phyloP scores from a whole-genome alignment of 2,329 filamentous ascomycete species.

The Epicoccum nigrum region DNA sequence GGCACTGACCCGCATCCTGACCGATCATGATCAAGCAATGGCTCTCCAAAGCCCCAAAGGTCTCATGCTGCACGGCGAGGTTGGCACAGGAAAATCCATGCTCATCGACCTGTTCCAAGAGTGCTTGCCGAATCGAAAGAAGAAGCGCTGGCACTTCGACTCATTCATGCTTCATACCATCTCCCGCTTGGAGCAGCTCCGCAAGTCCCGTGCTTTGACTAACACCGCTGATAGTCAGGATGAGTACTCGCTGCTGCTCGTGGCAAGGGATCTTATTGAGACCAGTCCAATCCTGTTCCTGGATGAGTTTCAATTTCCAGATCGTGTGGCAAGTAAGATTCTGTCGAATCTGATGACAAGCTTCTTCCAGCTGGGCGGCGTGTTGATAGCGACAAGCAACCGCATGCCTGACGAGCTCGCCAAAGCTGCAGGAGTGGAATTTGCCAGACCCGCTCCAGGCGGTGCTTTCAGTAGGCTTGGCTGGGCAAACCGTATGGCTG shows the following conservation, averaged over 20 bases:
- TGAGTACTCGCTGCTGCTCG: conserved; percentile 73
- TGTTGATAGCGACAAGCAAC: conserved; percentile 80
- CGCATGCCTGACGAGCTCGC: conserved; percentile 82
- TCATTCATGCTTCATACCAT: conserved; percentile 84
- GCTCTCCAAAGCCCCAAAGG: conserved; percentile 75
- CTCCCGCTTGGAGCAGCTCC: conserved; percentile 71
- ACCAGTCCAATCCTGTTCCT: conserved; percentile 78
- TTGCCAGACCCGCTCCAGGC: conserved; percentile 58
- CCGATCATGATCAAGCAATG: conserved; percentile 73
- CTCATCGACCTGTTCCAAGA: conserved; percentile 82
- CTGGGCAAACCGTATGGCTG: conserved; percentile 55
- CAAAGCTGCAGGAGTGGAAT: conserved; percentile 75
- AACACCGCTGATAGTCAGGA: conserved; percentile 42
- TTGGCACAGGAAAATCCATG: conserved; percentile 85
- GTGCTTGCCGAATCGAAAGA: conserved; percentile 73
- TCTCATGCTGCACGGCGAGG: conserved; percentile 78
- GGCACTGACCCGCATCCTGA: conserved; percentile 72
- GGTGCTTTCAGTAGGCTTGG: conserved; percentile 39
- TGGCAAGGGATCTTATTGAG: conserved; percentile 77
- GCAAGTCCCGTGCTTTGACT: conserved; percentile 48
- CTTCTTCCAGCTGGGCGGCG: conserved; percentile 83
- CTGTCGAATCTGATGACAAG: conserved; percentile 77
- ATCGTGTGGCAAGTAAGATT: conserved; percentile 78
- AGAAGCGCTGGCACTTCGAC: conserved; percentile 81
- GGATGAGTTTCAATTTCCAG: conserved; percentile 84